Conservation (phyloP, 306 rosid genomes). For the Biancaea sappan region DNA sequence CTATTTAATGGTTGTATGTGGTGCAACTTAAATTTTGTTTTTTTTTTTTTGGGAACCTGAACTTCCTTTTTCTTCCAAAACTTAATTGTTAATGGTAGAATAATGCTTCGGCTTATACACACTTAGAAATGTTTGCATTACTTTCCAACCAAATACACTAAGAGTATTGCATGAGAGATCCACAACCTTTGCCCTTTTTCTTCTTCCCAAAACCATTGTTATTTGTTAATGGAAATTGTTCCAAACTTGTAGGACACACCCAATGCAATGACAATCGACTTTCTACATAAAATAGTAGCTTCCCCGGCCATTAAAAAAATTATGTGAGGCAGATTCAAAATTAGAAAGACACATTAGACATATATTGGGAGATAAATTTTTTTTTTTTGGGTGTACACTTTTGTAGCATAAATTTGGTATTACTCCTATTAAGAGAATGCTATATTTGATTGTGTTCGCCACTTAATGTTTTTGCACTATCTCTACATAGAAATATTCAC, state of each 20-base stretch:
- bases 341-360: background rate
- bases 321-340: background rate
- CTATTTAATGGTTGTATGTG: conserved; percentile 2
- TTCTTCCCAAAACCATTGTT: background rate
- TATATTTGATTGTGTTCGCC: background rate
- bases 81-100: conserved; percentile 1
- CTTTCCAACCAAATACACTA: background rate
- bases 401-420: background rate
- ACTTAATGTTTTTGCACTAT: background rate
- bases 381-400: background rate
- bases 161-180: background rate
- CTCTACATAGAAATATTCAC: background rate
- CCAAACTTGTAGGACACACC: background rate
- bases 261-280: too few relatives aligned
- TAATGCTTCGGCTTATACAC: background rate
- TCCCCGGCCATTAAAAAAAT: background rate
- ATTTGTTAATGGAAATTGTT: background rate
- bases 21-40: background rate
- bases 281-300: background rate
- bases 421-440: background rate
- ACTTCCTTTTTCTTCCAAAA: background rate
- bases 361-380: background rate
- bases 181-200: background rate
- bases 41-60: background rate
- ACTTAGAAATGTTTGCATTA: background rate